These are phyloP conservation scores for Trichoderma cornu-damae DNA, from an alignment of 2,329 filamentous ascomycete species.

Conservation along the genomic window DNA sequence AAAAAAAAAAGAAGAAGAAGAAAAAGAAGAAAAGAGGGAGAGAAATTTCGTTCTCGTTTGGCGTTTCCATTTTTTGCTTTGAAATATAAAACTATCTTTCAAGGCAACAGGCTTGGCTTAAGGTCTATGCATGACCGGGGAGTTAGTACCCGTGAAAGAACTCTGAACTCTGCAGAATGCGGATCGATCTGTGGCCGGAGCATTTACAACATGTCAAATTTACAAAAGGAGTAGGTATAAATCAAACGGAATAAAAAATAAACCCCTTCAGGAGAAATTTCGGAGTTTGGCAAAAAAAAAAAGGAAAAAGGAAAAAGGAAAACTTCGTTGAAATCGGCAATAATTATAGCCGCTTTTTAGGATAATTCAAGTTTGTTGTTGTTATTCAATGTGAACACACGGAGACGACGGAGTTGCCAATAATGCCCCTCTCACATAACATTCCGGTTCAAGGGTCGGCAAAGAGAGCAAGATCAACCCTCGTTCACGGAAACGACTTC, in stretches of 20 bases:
- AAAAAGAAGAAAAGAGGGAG: no score
- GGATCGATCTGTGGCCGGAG: no score
- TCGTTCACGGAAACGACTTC: background rate
- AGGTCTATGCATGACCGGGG: no score
- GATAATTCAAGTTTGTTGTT: background rate
- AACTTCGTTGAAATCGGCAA: background rate
- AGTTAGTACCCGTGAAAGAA: no score
- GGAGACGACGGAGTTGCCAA: background rate
- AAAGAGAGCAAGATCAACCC: background rate
- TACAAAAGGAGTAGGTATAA: background rate
- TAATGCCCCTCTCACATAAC: background rate
- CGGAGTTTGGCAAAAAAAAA: background rate
- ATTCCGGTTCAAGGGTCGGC: background rate
- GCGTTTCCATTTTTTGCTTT: no score
- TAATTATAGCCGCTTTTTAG: slow-evolving; percentile 8
- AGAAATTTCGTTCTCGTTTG: no score
- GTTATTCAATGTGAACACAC: background rate
- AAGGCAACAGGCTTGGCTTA: no score
- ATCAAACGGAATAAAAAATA: background rate
- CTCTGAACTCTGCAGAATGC: no score
- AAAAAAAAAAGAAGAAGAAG: no score
- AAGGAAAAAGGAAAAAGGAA: no score
- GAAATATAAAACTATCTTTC: no score
- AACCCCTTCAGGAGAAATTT: background rate
- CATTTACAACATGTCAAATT: background rate